Base-by-base conservation (phyloP, 768 basidiomycete genomes). In the Collybiopsis confluens region DNA sequence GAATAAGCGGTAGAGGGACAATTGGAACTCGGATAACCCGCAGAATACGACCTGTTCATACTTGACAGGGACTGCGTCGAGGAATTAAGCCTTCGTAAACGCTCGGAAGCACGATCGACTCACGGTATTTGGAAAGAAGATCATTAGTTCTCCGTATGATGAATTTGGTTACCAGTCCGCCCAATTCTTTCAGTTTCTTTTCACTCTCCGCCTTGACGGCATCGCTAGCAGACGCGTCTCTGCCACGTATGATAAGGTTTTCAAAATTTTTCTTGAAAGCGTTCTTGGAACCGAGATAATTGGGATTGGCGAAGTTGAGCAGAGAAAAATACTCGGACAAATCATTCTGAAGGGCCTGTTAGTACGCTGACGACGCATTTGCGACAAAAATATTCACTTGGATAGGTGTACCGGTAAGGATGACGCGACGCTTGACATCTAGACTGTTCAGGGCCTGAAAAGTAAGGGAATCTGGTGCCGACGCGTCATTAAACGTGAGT, bases 11-110 rank as follows among this genome's bases (percentile, higher is more conserved):
- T 98, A 98, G 2, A 98, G 73, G 6, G 89, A 74, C 13, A 91
- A 71, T 61, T 98, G 94, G 60, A 97, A 85, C 15, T 86, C 76
- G 2, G 91, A 92, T 3, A 90, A 79, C 38, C 82, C 78, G 66
- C 94, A 98, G 70, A 97, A 98, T 0, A 98, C 94, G 56, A 98
- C 90, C 56, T 98, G 93, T 67, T 98, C 97, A 71, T 98, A 98
- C 68, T 99, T 99, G 71, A 99, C 92, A 8, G 97, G 97, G 26
- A 99, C 96, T 98, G 62, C 18, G 30, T 5, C 13, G 45, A 23
- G 10, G 7, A 52, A 41, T 58, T 33, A 54, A 52, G 59, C 44
- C 54, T 60, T 41, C 16, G 35, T 11, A 18, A 52, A 24, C n/a
- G 41, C 44, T 51, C 23, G 36, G 26, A 9, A 23, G 48, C 15